Conservation (phyloP, 129 eudicot species). For the Helianthus tuberosus region DNA sequence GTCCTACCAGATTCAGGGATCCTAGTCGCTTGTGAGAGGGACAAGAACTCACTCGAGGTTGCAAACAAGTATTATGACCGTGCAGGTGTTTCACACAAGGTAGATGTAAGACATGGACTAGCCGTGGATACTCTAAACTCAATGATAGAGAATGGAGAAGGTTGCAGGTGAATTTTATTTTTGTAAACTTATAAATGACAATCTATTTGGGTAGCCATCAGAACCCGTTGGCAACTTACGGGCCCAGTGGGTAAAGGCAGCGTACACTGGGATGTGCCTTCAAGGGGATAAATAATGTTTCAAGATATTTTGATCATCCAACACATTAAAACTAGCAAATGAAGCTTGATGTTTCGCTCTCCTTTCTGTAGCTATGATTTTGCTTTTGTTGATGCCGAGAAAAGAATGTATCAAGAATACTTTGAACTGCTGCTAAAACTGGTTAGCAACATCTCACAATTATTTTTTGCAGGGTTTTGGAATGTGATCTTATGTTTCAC, state of each 20-base stretch:
- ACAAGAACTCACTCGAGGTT: slow-evolving; percentile 71
- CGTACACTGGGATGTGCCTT: neutral
- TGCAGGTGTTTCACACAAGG: slow-evolving; percentile 96
- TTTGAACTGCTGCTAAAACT: slow-evolving; percentile 83
- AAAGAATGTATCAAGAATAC: slow-evolving; percentile 89
- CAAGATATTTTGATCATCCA: slow-evolving; percentile 1
- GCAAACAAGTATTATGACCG: slow-evolving; percentile 79
- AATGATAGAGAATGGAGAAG: slow-evolving; percentile 79
- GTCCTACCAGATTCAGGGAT: slow-evolving; percentile 83
- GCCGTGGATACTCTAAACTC: slow-evolving; percentile 74
- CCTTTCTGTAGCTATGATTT: slow-evolving; percentile 73
- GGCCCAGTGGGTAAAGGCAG: neutral
- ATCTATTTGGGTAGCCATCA: neutral
- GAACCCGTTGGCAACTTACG: neutral
- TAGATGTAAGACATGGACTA: slow-evolving; percentile 70
- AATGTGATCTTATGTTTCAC: slow-evolving; percentile 5
- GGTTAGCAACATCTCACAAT: slow-evolving; percentile 44
- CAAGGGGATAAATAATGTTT: neutral
- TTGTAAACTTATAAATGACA: neutral
- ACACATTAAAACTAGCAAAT: neutral
- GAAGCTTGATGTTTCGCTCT: slow-evolving; percentile 11
- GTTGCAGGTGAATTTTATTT: slow-evolving; percentile 54
- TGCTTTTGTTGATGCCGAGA: slow-evolving; percentile 96
- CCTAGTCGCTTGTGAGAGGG: slow-evolving; percentile 94
- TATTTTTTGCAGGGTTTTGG: neutral